These are phyloP conservation scores for Trypanosoma caninum DNA, from an alignment of 208 protist genomes.

Conservation along the genomic window DNA sequence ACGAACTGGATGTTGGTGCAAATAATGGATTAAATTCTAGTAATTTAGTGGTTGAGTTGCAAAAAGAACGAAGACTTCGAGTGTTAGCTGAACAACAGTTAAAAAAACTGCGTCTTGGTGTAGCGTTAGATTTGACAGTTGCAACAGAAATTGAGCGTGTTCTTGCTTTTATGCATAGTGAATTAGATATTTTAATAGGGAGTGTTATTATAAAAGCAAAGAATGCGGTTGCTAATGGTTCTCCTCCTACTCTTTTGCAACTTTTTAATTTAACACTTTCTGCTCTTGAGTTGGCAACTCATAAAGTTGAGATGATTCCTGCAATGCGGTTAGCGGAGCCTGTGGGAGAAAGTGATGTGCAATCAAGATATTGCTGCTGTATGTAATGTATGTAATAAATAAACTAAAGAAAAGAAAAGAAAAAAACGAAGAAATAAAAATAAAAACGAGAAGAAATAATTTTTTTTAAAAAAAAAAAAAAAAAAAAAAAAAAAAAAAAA, in stretches of 20 bases:
- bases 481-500: slow-evolving; percentile 7
- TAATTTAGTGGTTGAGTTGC: slow-evolving; percentile 27
- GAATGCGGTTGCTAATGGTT: slow-evolving; percentile 28
- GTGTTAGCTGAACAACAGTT: slow-evolving; percentile 53
- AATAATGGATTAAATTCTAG: background rate
- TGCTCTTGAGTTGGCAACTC: slow-evolving; percentile 41
- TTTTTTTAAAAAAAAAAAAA: background rate
- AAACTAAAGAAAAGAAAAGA: background rate
- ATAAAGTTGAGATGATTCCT: slow-evolving; percentile 35
- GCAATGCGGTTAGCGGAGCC: slow-evolving; percentile 47
- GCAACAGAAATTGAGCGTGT: slow-evolving; percentile 42
- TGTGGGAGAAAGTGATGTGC: slow-evolving; percentile 18
- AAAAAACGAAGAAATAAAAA: slow-evolving; percentile 13
- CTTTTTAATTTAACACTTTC: slow-evolving; percentile 60
- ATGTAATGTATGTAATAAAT: slow-evolving; percentile 3
- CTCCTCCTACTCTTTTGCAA: slow-evolving; percentile 47
- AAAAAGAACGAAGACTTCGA: slow-evolving; percentile 47
- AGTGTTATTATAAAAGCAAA: slow-evolving; percentile 52
- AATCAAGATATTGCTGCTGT: slow-evolving; percentile 20
- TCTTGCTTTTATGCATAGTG: slow-evolving; percentile 49
- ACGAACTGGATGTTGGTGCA: background rate
- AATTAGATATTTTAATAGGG: slow-evolving; percentile 61
- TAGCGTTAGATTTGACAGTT: slow-evolving; percentile 46
- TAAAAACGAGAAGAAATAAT: slow-evolving; percentile 1
- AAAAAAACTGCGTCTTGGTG: slow-evolving; percentile 33